These are phyloP conservation scores for Mycena sp. DNA, from an alignment of 1,284 basidiomycete genomes.

Conservation along the genomic window DNA sequence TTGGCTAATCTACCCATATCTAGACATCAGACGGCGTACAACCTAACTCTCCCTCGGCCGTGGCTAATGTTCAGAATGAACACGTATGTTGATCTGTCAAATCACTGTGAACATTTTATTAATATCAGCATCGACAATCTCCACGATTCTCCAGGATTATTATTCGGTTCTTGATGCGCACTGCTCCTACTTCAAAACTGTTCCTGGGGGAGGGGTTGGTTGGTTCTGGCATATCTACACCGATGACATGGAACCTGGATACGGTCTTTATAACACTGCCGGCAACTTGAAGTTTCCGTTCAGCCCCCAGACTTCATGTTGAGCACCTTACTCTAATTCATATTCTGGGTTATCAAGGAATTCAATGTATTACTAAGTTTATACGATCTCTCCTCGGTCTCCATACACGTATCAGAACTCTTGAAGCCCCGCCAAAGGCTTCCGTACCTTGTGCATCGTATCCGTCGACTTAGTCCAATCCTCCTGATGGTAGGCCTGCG, in stretches of 20 bases:
- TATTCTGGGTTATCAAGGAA: no score
- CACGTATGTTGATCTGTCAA: conserved; percentile 50
- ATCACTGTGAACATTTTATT: no score
- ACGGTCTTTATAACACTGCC: conserved; percentile 22
- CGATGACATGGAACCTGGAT: conserved; percentile 47
- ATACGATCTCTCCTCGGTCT: no score
- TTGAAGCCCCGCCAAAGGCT: no score
- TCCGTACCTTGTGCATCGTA: no score
- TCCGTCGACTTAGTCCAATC: conserved; percentile 23
- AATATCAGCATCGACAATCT: not conserved
- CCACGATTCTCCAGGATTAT: conserved; percentile 57
- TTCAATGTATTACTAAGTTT: no score
- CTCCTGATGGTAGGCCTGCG: conserved; percentile 27
- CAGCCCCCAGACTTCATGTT: conserved; percentile 27
- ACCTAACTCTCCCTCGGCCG: conserved; percentile 64
- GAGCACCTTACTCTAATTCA: not conserved
- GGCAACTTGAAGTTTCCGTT: conserved; percentile 30
- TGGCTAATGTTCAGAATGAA: conserved; percentile 67
- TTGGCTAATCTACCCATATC: not conserved
- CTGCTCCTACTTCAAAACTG: conserved; percentile 67
- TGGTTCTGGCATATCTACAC: conserved; percentile 86
- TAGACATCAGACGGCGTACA: conserved; percentile 64
- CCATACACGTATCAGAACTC: no score
- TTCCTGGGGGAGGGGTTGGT: conserved; percentile 70
- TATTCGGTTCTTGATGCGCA: conserved; percentile 71